phyloP scores from a whole-genome alignment of 2,329 filamentous ascomycete species.

The Trichoderma atrobrunneum region DNA sequence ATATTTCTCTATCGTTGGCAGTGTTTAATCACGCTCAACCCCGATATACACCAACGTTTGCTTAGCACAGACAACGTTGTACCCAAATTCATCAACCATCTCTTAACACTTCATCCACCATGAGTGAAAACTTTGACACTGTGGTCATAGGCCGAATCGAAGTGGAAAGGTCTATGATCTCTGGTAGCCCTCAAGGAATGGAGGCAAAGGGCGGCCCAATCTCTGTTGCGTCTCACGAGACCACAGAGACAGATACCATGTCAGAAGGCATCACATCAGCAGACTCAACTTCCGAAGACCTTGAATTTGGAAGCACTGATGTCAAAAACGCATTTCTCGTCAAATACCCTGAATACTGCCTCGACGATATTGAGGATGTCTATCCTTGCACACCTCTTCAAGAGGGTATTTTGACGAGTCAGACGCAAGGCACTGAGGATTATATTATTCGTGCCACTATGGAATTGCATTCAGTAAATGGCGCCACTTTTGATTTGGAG shows the following conservation, averaged over 20 bases:
- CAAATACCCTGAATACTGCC: background rate
- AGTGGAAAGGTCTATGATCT: background rate
- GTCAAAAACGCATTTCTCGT: background rate
- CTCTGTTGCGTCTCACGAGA: background rate
- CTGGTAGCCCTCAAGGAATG: background rate
- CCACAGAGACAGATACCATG: background rate
- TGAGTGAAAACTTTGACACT: background rate
- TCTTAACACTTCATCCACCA: background rate
- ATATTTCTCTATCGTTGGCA: background rate
- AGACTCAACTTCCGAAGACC: background rate
- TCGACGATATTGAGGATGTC: conserved; percentile 1
- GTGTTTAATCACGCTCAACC: background rate
- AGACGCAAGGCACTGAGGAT: background rate
- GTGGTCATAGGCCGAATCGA: background rate
- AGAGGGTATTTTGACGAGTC: background rate
- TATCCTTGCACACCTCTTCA: conserved; percentile 3
- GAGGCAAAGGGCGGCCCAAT: background rate
- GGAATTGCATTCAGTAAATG: background rate
- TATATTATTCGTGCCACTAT: background rate
- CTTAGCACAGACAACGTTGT: background rate
- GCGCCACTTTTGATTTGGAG: background rate
- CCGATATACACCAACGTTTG: background rate
- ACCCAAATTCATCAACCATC: background rate
- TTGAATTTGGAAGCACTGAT: background rate
- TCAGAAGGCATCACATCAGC: background rate